Evolutionary conservation across 257 asterid species (phyloP).

Genomic region (Plantago elongata): DNA sequence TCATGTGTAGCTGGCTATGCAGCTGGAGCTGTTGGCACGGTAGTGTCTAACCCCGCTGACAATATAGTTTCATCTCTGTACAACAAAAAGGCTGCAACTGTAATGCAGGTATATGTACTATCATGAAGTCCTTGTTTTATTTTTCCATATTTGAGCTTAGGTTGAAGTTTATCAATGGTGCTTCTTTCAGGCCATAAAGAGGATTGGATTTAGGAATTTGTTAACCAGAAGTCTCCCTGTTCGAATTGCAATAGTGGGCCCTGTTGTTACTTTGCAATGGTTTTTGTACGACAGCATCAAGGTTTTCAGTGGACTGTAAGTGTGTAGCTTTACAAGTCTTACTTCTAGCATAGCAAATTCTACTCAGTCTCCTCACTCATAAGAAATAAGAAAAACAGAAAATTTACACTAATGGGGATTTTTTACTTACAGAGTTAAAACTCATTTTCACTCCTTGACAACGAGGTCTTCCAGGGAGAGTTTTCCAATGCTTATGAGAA

Average conservation of each 20-base stretch:
- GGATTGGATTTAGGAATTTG: slow-evolving; percentile 49
- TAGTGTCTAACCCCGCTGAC: slow-evolving; percentile 72
- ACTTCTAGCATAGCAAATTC: neutral
- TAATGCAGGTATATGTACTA: slow-evolving; percentile 34
- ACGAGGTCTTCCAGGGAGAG: no score
- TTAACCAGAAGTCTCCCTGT: slow-evolving; percentile 69
- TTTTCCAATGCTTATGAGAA: no score
- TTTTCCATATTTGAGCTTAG: neutral
- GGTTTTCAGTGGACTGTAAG: slow-evolving; percentile 61
- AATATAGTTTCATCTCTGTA: slow-evolving; percentile 60
- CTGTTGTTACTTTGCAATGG: slow-evolving; percentile 69
- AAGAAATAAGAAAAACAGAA: neutral
- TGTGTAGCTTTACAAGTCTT: slow-evolving; percentile 20
- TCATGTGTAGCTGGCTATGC: slow-evolving; percentile 69
- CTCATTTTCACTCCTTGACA: no score
- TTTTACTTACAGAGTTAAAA: no score
- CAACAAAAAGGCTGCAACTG: slow-evolving; percentile 42
- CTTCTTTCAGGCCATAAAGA: slow-evolving; percentile 48
- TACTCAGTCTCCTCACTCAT: neutral
- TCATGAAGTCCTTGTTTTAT: slow-evolving; percentile 1
- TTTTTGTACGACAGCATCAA: slow-evolving; percentile 69
- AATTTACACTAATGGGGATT: neutral
- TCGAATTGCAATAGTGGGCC: slow-evolving; percentile 61
- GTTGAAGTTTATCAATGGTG: neutral
- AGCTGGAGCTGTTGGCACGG: slow-evolving; percentile 63